Evolutionary conservation across 352 stramenopile species (phyloP), one percentile per base, ranked within the genome.

Genomic region (Blastocystis sp.): DNA sequence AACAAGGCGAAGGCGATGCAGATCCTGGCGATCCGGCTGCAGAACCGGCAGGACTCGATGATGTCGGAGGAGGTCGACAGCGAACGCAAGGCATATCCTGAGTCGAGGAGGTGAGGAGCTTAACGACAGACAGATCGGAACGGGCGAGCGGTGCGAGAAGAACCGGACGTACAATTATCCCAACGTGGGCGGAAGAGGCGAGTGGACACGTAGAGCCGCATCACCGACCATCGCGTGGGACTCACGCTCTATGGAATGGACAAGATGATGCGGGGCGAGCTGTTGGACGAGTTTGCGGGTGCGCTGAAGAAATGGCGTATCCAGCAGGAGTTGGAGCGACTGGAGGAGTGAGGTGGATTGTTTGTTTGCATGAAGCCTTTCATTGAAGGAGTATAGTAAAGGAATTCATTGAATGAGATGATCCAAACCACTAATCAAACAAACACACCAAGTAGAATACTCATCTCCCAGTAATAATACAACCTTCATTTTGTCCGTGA

Each of bases 1-100:
- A 99, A 99, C 90, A 98, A 98, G 87, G 94, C 96, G 53, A 93
- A 97, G 84, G 96, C 96, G 29, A 95, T 99, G 90, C 95, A 97
- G 88, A 95, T 98, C 85, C 90, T 99, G 6, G 93, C 92, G 77
- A 91, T 93, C 6, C 93, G 94, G 36, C 90, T 99, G 29, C 97
- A 96, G 86, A 94, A 98, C 81, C 93, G 94, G 18, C 92, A 97
- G 85, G 92, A 73, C 29, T 75, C 56, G 2, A 11, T 73, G 21
- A 27, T 85, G 16, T 59, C 24, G 9, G 56, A 85, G 1, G 75
- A 75, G 46, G 29, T 85, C 4, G 75, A 73, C 27, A 54, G 36
- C 0, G 56, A 85, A 56, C 24, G 75, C 2, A 27, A 56, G n/a
- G 75, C 59, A 73, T 85, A 73, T 71, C 59, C 56, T 73, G 53